Evolutionary conservation across 2,329 filamentous ascomycete genomes (phyloP).

Genomic region (Talaromyces sp.): DNA sequence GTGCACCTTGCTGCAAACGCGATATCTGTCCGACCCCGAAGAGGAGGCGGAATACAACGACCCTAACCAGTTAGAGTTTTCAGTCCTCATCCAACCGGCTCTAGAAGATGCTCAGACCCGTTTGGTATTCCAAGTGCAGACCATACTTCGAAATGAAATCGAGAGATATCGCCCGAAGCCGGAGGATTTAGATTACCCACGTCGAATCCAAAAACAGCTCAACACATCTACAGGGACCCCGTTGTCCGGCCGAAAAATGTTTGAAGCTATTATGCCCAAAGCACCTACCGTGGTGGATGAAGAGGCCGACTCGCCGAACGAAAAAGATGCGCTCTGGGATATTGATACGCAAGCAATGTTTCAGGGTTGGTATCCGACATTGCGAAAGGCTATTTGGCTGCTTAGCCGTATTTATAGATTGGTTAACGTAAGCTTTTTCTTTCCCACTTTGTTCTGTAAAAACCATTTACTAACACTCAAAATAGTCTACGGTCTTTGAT

Average conservation of each 20-base stretch:
- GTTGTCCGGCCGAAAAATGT: constrained; percentile 49
- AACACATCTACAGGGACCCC: constrained; percentile 37
- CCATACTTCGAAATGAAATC: constrained; percentile 60
- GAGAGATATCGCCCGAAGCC: constrained; percentile 60
- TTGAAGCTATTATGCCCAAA: constrained; percentile 40
- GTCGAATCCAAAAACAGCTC: constrained; percentile 42
- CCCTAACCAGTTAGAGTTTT: constrained; percentile 55
- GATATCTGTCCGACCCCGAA: constrained; percentile 57
- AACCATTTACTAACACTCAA: constrained; percentile 12
- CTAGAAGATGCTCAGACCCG: constrained; percentile 63
- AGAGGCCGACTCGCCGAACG: constrained; percentile 36
- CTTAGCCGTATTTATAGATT: constrained; percentile 64
- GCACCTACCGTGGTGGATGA: constrained; percentile 47
- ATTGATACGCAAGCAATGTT: constrained; percentile 53
- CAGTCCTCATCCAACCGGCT: constrained; percentile 55
- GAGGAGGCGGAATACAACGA: constrained; percentile 47
- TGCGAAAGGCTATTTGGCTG: constrained; percentile 62
- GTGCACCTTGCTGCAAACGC: constrained; percentile 59
- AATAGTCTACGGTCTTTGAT: constrained; percentile 60
- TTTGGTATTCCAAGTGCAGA: constrained; percentile 59
- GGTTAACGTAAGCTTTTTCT: constrained; percentile 49
- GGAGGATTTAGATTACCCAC: constrained; percentile 60
- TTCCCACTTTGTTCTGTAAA: neutral
- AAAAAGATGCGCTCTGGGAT: constrained; percentile 44
- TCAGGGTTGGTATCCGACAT: constrained; percentile 60